Base-by-base conservation (phyloP, 2,329 filamentous ascomycete species). In the Parastagonospora avenae region DNA sequence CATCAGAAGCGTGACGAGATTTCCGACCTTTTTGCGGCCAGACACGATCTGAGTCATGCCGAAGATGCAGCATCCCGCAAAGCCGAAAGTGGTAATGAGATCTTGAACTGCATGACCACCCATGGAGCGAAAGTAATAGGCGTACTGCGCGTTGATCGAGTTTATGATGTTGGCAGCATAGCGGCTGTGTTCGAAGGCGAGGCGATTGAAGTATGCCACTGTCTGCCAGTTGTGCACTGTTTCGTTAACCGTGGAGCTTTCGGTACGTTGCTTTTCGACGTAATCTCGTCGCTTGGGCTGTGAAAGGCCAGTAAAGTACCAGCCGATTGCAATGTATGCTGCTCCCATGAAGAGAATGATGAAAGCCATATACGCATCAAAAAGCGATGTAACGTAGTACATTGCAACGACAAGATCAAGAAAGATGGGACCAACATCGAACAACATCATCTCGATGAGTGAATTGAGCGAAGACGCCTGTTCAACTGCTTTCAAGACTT, bases 401-500 rank as follows among this genome's bases (percentile, higher is more conserved):
- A 88, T 80, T 0, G 86, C 86, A 16, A 88, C 73, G 12, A 80
- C 59, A 8, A 89, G 71, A 66, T 91, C 88, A 12, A 85, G 67
- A 2, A 87, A 65, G 54, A 86, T 86, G 0, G 88, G 88, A 0
- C 80, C 64, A 14, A 89, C 75, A 12, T 83, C 77, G 52, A 89
- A 85, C 2, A 85, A 70, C 4, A 85, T 72, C 33, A 80, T 80
- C 38, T 88, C 82, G 9, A 89, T 73, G 2, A 90, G 70, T 32
- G 82, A 76, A 36, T 82, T 82, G 10, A 90, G 73, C 2, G 84
- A 80, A 35, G 80, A 76, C 0, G 85, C 88, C 59, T 88, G 85
- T 43, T 82, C 78, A n/a, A 90, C 80, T 2, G 85, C 82, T 55
- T 84, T 82, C 67, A 85, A 83, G 0, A 90, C 76, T 54, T 88